phyloP scores from a whole-genome alignment of 306 rosid species.

The Rosa rugosa region DNA sequence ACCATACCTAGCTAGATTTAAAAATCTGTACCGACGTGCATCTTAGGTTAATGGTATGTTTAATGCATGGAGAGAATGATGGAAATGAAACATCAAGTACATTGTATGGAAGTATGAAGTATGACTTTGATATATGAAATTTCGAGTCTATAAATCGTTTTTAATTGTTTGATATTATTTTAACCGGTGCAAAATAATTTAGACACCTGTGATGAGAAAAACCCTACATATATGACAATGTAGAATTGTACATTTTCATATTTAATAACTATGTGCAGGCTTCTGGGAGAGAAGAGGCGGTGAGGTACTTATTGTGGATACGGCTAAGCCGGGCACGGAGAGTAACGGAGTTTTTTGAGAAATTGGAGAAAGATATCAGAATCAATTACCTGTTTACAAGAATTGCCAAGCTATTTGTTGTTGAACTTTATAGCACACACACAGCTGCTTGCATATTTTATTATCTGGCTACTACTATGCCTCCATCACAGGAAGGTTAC shows the following conservation, averaged over 20 bases:
- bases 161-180: too few species aligned
- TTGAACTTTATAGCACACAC: conserved; percentile 68
- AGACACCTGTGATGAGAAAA: too few species aligned
- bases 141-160: too few species aligned
- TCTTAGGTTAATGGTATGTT: too few species aligned
- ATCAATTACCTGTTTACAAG: conserved; percentile 53
- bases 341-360: conserved; percentile 50
- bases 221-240: not conserved
- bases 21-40: too few species aligned
- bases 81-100: too few species aligned
- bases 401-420: conserved; percentile 55
- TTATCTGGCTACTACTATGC: conserved; percentile 65
- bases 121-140: too few species aligned
- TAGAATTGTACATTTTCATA: not conserved
- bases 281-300: conserved; percentile 40
- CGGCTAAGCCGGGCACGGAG: conserved; percentile 51
- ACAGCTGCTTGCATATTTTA: conserved; percentile 69
- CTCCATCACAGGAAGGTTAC: conserved; percentile 46
- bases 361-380: conserved; percentile 54
- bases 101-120: too few species aligned
- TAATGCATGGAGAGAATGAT: too few species aligned
- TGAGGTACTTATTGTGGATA: conserved; percentile 57
- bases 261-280: conserved; percentile 29
- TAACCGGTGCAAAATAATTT: too few species aligned
- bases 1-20: too few species aligned